Evolutionary conservation across 352 stramenopile species (phyloP).

Genomic region (Thraustochytrium striatum): DNA sequence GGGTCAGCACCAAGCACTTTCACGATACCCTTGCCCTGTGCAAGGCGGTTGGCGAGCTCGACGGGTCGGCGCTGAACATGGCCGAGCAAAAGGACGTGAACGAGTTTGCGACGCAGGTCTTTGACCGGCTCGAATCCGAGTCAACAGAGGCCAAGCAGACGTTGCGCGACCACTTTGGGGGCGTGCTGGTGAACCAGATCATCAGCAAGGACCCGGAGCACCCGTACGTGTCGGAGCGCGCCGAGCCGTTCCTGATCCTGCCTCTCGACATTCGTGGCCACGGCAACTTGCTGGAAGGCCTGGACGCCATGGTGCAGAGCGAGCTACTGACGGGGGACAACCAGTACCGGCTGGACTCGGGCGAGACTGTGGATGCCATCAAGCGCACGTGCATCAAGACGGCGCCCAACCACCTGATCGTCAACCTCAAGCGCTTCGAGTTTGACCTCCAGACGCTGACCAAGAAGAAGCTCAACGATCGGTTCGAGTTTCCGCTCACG

Average conservation of each 20-base stretch:
- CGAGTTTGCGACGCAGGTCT: conserved; percentile 51
- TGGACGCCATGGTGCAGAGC: conserved; percentile 20
- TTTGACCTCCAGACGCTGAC: conserved; percentile 81
- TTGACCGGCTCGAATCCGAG: conserved; percentile 51
- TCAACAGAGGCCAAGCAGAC: conserved; percentile 34
- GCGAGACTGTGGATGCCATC: conserved; percentile 54
- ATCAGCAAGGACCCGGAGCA: conserved; percentile 61
- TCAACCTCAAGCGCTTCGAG: conserved; percentile 77
- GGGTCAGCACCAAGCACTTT: conserved; percentile 58
- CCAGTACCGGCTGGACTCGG: conserved; percentile 42
- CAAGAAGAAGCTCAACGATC: conserved; percentile 78
- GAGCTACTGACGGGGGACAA: conserved; percentile 39
- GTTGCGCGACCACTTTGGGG: conserved; percentile 66
- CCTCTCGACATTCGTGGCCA: conserved; percentile 66
- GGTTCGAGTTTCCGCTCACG: conserved; percentile 71
- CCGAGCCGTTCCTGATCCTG: conserved; percentile 75
- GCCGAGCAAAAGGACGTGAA: conserved; percentile 53
- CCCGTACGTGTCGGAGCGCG: conserved; percentile 68
- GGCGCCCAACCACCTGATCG: conserved; percentile 69
- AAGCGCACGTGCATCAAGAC: conserved; percentile 75
- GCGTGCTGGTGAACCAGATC: conserved; percentile 73
- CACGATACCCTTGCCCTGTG: conserved; percentile 65
- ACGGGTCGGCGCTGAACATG: conserved; percentile 47
- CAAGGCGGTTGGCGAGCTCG: conserved; percentile 41
- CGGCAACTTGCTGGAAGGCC: conserved; percentile 46